Base-by-base conservation (phyloP, 1,284 basidiomycete genomes). In the Phellopilus nigrolimitatus region DNA sequence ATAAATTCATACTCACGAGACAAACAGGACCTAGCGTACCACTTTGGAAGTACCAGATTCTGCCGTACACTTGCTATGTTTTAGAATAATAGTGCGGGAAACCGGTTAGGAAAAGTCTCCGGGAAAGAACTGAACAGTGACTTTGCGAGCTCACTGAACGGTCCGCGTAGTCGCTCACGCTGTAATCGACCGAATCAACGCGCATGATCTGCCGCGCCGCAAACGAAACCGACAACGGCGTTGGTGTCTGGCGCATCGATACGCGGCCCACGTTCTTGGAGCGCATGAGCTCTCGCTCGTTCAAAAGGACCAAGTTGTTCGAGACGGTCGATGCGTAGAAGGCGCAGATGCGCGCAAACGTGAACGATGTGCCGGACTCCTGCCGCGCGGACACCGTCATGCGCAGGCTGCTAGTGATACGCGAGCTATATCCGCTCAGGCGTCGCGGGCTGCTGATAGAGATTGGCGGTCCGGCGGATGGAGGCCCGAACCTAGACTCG, bases 211-310 rank as follows among this genome's bases (percentile, higher is more conserved):
- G 53, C n/a, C 60, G 30, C 12, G 39, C 47, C 22, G 45, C 53
- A 21, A 52, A 52, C n/a, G 57, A 45, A 28, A 49, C 52, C 7
- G 40, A 37, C 15, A 51, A 56, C 12, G 60, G 59, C n/a, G 57
- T 57, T 4, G 53, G 59, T 50, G 62, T 66, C 46, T 62, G 49
- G 2, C 54, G 43, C 24, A 50, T 64, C 3, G 71, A 67, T 21
- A 64, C 73, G 27, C 60, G 68, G 1, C 75, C 73, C 33, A 72
- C 62, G 54, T 66, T 73, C 66, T 71, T 76, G 46, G 73, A 66
- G 45, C 67, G 65, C 25, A 63, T 53, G 3, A 49, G 22, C 25
- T 55, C 48, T 1, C 48, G 45, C 21, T 47, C 47, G 9, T n/a
- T n/a, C n/a, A n/a, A n/a, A n/a, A 22, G 53, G 22, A 47, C 36